Base-by-base conservation (phyloP, 2,329 filamentous ascomycete species). In the Claviceps sp. region DNA sequence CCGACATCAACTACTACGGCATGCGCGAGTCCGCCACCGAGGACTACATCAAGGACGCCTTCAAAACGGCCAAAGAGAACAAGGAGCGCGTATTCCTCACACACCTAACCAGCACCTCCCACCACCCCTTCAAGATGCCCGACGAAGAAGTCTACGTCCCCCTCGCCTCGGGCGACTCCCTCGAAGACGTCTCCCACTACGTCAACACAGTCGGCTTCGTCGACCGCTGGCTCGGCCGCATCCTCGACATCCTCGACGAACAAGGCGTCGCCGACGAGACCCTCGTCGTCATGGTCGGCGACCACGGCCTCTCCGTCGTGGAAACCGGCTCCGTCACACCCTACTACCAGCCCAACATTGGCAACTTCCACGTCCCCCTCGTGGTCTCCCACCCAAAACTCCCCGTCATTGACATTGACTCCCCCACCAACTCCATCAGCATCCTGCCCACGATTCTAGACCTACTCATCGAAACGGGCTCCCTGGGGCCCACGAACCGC, bases 1-100 rank as follows among this genome's bases (percentile, higher is more conserved):
- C 62, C 0, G 63, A 68, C 42, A 61, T 66, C 50, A 67, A 68
- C 55, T 66, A 67, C 30, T 68, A 67, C 5, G 63, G 62, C 8
- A 63, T 66, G 52, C 56, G 63, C 48, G 66, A 68, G 52, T 57
- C 60, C 5, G 60, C 58, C 0, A 50, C 68, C 14, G 59, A 63
- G 45, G 59, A 67, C 14, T 67, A 68, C n/a, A 58, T 67, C 38
- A 56, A 54, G 3, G 64, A 68, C 46, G 56, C 60, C 14, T 66
- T 68, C 22, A 52, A 52, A 1, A 54, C 56, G 3, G 64, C 65
- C 8, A 61, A 57, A 34, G 56, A 62, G 41, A 61, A 60, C 1
- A 58, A 67, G 14, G 60, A 66, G 42, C 59, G 65, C 9, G 56
- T 67, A 0, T 68, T 68, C 37, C 51, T 68, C 1, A 63, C 64